Evolutionary conservation across 2,329 filamentous ascomycete species (phyloP).

Genomic region (Aspergillus caelatus): DNA sequence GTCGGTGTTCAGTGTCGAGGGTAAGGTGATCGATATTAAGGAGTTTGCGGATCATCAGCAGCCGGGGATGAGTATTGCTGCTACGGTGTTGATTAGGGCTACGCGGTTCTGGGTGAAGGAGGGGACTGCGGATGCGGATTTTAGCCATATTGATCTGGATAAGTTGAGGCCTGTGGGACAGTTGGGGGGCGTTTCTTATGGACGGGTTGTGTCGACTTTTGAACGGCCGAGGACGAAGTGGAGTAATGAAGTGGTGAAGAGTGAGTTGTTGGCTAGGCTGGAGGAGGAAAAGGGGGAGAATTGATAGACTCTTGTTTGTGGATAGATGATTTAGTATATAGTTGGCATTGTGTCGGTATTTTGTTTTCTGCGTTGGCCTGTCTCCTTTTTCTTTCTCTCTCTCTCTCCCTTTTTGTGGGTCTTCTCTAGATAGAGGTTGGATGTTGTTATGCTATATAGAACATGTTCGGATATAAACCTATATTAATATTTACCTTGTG

Average conservation of each 20-base stretch:
- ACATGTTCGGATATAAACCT: too few relatives aligned
- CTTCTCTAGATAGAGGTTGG: neutral
- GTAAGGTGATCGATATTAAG: constrained; percentile 68
- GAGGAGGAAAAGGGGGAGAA: constrained; percentile 7
- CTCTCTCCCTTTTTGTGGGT: neutral
- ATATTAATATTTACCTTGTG: too few relatives aligned
- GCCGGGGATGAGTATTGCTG: constrained; percentile 72
- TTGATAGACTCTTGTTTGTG: neutral
- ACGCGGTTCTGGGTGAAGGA: constrained; percentile 83
- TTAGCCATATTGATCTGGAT: constrained; percentile 71
- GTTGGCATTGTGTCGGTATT: too few relatives aligned
- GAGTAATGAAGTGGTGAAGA: constrained; percentile 23
- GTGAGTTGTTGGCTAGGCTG: constrained; percentile 18
- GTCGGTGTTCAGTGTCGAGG: constrained; percentile 79
- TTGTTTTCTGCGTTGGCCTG: too few relatives aligned
- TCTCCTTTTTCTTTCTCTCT: neutral
- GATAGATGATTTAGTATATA: neutral
- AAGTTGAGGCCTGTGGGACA: constrained; percentile 75
- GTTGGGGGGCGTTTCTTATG: constrained; percentile 85
- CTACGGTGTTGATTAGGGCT: constrained; percentile 76
- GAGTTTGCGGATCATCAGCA: constrained; percentile 73
- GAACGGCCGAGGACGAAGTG: constrained; percentile 62
- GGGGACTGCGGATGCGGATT: constrained; percentile 77
- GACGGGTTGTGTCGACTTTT: constrained; percentile 64
- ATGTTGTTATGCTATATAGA: neutral